Conservation (phyloP, 352 stramenopile genomes). For the Pythium coloratum region DNA sequence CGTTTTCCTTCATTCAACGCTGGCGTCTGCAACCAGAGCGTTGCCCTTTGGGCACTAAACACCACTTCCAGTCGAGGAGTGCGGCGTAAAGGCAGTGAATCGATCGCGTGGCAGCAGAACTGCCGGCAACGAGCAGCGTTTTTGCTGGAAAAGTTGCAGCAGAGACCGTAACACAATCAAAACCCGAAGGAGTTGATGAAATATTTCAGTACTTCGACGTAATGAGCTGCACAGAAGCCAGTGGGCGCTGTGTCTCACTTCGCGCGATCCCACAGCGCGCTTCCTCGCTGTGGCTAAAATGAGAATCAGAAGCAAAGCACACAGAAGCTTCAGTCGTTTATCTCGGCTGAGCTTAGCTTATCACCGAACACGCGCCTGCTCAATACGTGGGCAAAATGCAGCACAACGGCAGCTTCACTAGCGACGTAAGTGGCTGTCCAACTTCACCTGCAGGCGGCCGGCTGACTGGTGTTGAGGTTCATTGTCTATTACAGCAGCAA, state of each 20-base stretch:
- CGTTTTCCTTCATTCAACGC: conserved; percentile 40
- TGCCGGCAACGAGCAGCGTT: not conserved
- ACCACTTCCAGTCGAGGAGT: not conserved
- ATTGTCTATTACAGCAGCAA: conserved; percentile 45
- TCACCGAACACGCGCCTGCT: not conserved
- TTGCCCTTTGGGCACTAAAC: not conserved
- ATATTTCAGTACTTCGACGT: too few species aligned
- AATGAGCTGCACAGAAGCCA: too few species aligned
- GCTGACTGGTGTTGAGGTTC: not conserved
- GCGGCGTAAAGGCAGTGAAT: not conserved
- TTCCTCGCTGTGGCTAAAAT: conserved; percentile 1
- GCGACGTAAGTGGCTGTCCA: conserved; percentile 3
- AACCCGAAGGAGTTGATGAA: too few species aligned
- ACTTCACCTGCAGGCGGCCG: not conserved
- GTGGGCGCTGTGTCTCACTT: not conserved
- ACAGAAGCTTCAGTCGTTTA: not conserved
- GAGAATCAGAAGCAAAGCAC: not conserved
- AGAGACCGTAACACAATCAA: not conserved
- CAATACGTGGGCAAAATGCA: not conserved
- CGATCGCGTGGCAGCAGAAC: not conserved
- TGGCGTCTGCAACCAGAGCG: not conserved
- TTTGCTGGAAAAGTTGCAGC: conserved; percentile 2
- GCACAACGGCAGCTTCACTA: conserved; percentile 6
- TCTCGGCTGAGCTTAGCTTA: not conserved
- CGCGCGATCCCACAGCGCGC: not conserved